Base-by-base conservation (phyloP, 805 yeast species). In the Myxozyma nipponensis region DNA sequence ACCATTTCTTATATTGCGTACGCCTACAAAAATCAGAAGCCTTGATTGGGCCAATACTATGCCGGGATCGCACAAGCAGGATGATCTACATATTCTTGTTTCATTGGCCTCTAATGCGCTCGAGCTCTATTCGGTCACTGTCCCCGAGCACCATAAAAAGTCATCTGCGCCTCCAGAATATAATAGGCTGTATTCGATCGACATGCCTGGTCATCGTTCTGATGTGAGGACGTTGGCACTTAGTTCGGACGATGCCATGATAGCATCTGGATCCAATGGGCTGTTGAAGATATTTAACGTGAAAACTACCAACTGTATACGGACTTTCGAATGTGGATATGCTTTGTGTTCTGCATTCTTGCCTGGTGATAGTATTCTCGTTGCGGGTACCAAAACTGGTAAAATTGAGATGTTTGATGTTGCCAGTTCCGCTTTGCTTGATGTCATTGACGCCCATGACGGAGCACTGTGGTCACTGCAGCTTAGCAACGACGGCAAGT, bases 231-330 rank as follows among this genome's bases (percentile, higher is more conserved):
- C 95, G 3, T 72, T 87, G 63, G 90, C 88, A 59, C 74, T 93
- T 32, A 84, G 95, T 49, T 79, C 81, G 47, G 96, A 91, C 69
- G 80, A 83, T 65, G 81, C 80, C 64, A 70, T 93, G 50, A 70
- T 91, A 38, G 95, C 89, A 2, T 84, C 96, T 1, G 96, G 96
- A 0, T 84, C 96, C 2, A 88, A 89, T 63, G 97, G 97, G 21
- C 77, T 80, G 58, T 70, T 93, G 55, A 93, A 93, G 64, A 75
- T 93, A 21, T 90, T 96, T 96, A 93, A 93, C 63, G 66, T 84
- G 25, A 75, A 75, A 55, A 81, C 91, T 1, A 74, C 72, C 18
- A 78, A 81, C 54, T 91, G 96, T 60, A 75, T 93, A 44, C 77
- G 98, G 63, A 84, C 95, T 0, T 85, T 93, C 63, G 90, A 83